Base-by-base conservation (phyloP, 192 early-diverging fungal genomes). In the Coemansia sp. region DNA sequence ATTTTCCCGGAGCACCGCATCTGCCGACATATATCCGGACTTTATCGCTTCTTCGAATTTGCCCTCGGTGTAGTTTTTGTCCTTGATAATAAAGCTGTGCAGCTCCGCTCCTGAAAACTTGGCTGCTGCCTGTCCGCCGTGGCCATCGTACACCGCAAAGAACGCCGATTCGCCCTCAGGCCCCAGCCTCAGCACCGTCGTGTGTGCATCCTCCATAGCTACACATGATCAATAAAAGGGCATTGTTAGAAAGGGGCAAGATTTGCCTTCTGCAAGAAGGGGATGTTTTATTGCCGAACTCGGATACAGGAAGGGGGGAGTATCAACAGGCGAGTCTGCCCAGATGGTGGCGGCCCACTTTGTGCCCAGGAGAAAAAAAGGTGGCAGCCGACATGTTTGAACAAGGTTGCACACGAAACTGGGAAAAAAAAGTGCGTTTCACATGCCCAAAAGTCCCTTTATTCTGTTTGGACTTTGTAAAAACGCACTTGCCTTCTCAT, bases 181-280 rank as follows among this genome's bases (percentile, higher is more conserved):
- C 21, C 79, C 75, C 7, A 96, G 47, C 50, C 84, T 85, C 28
- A 94, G 80, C 40, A 93, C 43, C 40, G 92, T 90, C 15, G 92
- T 88, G 80, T 98, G 96, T 15, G 93, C 93, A 79, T 98, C 96
- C 75, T 98, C 96, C 96, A 98, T 98, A 41, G 88, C 90, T 69
- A 73, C 43, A 58, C 20, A 36, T 18, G 20, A 40, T n/a, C 30
- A 10, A 31, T 9, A 32, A 49, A 49, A 49, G 11, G 15, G 15
- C 28, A 49, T 49, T 49, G 47, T 49, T 30, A 49, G 47, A 17
- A 17, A 41, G 40, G 40, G 8, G 5, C 40, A 39, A 12, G 40
- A 16, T 7, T 17, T 41, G 40, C 7, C 40, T 41, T 17, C 40
- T 17, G 47, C 20, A 23, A 17, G 47, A 49, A 17, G 32, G 31